These are phyloP conservation scores for Flammula alnicola DNA, from an alignment of 1,284 basidiomycete species.

Conservation along the genomic window DNA sequence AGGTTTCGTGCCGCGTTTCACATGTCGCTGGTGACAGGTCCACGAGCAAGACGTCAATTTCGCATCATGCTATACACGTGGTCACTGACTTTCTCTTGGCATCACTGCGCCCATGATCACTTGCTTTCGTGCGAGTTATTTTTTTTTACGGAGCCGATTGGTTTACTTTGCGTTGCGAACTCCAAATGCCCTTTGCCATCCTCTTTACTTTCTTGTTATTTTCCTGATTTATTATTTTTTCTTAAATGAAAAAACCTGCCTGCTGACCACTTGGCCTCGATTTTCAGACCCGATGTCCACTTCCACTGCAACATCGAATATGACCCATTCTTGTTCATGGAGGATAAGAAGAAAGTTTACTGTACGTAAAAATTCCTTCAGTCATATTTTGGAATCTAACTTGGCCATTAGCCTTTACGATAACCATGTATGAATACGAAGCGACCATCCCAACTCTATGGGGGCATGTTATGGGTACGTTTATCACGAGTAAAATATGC, in stretches of 20 bases:
- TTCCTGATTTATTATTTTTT: no score
- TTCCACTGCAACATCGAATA: slow-evolving; percentile 76
- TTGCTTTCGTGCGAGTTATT: no score
- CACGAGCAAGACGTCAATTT: no score
- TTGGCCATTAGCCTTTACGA: slow-evolving; percentile 54
- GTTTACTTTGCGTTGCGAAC: no score
- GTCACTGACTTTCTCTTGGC: no score
- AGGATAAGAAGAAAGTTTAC: slow-evolving; percentile 73
- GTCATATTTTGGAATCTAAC: background rate
- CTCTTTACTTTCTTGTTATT: no score
- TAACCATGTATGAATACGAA: slow-evolving; percentile 77
- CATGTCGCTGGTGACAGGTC: background rate
- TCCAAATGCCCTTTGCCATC: no score
- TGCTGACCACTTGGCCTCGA: background rate
- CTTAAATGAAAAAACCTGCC: no score
- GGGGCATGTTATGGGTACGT: slow-evolving; percentile 59
- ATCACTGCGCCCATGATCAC: no score
- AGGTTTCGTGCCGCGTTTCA: background rate
- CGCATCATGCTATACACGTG: background rate
- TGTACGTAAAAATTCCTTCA: slow-evolving; percentile 36
- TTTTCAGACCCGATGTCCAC: slow-evolving; percentile 70
- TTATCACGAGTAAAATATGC: background rate
- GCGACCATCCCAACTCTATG: slow-evolving; percentile 80
- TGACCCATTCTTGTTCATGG: slow-evolving; percentile 81
- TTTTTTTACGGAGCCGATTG: no score